Evolutionary conservation across 768 basidiomycete genomes (phyloP).

Genomic region (Tulasnella sp.): DNA sequence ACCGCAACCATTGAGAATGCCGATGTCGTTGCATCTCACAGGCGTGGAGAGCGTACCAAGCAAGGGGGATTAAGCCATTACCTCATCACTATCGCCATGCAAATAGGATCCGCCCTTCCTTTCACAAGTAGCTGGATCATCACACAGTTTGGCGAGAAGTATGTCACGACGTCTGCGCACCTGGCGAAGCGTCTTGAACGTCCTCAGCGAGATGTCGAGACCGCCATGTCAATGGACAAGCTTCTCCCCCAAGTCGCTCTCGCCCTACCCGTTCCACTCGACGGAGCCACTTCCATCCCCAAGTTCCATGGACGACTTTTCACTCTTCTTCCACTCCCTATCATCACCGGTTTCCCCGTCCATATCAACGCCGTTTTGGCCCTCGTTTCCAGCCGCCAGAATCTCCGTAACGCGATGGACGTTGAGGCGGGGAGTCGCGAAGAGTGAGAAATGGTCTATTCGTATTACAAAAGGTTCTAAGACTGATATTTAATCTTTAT

Average conservation of each 20-base stretch:
- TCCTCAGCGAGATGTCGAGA: slow-evolving; percentile 29
- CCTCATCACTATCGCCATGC: background rate
- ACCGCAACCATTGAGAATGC: background rate
- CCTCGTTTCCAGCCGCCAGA: slow-evolving; percentile 35
- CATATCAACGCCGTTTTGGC: slow-evolving; percentile 17
- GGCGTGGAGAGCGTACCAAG: background rate
- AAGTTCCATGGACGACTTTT: slow-evolving; percentile 44
- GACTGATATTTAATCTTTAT: background rate
- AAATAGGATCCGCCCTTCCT: background rate
- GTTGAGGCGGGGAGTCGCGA: background rate
- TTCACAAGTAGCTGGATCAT: background rate
- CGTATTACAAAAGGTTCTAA: background rate
- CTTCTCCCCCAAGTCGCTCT: slow-evolving; percentile 40
- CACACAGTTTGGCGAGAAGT: slow-evolving; percentile 36
- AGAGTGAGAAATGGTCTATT: background rate
- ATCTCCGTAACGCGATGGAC: background rate
- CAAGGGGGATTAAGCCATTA: background rate
- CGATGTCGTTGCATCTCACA: background rate
- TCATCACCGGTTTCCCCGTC: slow-evolving; percentile 4
- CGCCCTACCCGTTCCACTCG: slow-evolving; percentile 39
- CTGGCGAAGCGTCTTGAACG: background rate
- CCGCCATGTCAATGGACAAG: slow-evolving; percentile 42
- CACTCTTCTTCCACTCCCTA: slow-evolving; percentile 46
- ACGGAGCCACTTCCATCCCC: background rate
- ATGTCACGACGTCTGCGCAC: slow-evolving; percentile 32